Evolutionary conservation across 768 basidiomycete species (phyloP), one percentile per base, ranked within the genome.

Genomic region (Kwoniella pini): DNA sequence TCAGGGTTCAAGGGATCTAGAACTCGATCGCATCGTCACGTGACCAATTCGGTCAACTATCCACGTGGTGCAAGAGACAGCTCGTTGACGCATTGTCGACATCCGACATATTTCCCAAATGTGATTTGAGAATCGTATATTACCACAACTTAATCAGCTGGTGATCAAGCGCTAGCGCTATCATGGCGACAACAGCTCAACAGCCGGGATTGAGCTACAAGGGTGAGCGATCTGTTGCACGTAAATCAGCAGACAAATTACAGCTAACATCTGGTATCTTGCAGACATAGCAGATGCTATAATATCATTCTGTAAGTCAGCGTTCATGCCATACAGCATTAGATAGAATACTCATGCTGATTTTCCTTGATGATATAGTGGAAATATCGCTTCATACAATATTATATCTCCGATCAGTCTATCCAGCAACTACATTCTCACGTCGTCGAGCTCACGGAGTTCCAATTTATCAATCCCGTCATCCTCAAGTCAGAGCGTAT

Each of bases 321-420:
- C n/a, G 15, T 12, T n/a, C 48, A 42, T 42, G 7, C 33, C 33
- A 36, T 36, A 36, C 7, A 9, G 33, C 15, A 36, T 36, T 36
- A 15, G 7, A 7, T 42, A 36, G 33, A 7, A 7, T 7, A 36
- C 33, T 36, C 33, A 36, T 7, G 7, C 15, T 17, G 11, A 5
- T 13, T 45, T 9, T 21, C 43, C 30, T n/a, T 22, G 6, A 11
- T 33, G 27, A 7, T 3, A n/a, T 57, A 98, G 95, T 98, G 68
- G 95, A 98, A 74, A 89, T 94, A 28, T 90, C 90, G 10, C 87
- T 96, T 61, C 94, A 97, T 73, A 87, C 87, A 3, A 91, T 98
- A 63, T 84, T 98, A 4, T 96, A 90, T 71, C 85, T 92, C 27
- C 87, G 95, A 19, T 88, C 89, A 67, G 83, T 98, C 50, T 98